phyloP scores from a whole-genome alignment of 1,139 yeast species.

The Lodderomyces metapsilosis region DNA sequence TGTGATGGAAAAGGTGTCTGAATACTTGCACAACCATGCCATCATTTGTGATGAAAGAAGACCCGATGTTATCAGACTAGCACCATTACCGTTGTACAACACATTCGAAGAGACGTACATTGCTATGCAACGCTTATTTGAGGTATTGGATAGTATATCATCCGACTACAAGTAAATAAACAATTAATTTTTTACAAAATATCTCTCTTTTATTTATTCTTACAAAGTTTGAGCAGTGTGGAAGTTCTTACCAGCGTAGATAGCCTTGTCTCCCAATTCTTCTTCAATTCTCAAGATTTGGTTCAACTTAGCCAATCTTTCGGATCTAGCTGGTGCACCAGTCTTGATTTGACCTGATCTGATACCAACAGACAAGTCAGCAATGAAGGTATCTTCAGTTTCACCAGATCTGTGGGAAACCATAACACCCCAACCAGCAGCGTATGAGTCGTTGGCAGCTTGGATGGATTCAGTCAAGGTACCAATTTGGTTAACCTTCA shows the following conservation, averaged over 20 bases:
- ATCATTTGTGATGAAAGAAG: slow-evolving; percentile 85
- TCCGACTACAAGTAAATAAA: slow-evolving; percentile 8
- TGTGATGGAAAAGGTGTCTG: slow-evolving; percentile 63
- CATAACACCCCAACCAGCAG: slow-evolving; percentile 97
- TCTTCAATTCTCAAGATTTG: slow-evolving; percentile 97
- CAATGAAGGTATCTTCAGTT: slow-evolving; percentile 97
- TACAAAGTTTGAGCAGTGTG: slow-evolving; percentile 45
- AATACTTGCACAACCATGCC: slow-evolving; percentile 52
- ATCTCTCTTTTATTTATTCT: slow-evolving; percentile 9
- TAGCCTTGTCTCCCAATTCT: slow-evolving; percentile 92
- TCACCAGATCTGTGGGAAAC: slow-evolving; percentile 99
- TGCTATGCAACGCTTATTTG: slow-evolving; percentile 48
- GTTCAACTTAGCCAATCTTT: slow-evolving; percentile 96
- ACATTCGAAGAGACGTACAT: slow-evolving; percentile 61
- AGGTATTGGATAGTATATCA: slow-evolving; percentile 25
- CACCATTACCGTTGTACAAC: slow-evolving; percentile 83
- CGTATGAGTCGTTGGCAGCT: slow-evolving; percentile 88
- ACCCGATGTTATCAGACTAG: slow-evolving; percentile 82
- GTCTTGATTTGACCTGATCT: slow-evolving; percentile 98
- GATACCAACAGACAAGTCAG: slow-evolving; percentile 94
- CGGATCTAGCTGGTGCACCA: slow-evolving; percentile 99
- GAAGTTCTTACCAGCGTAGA: slow-evolving; percentile 91
- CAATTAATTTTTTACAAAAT: not conserved
- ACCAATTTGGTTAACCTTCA: slow-evolving; percentile 97
- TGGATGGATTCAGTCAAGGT: slow-evolving; percentile 85